Evolutionary conservation across 768 basidiomycete species (phyloP).

Genomic region (Tephrocybe rancida): DNA sequence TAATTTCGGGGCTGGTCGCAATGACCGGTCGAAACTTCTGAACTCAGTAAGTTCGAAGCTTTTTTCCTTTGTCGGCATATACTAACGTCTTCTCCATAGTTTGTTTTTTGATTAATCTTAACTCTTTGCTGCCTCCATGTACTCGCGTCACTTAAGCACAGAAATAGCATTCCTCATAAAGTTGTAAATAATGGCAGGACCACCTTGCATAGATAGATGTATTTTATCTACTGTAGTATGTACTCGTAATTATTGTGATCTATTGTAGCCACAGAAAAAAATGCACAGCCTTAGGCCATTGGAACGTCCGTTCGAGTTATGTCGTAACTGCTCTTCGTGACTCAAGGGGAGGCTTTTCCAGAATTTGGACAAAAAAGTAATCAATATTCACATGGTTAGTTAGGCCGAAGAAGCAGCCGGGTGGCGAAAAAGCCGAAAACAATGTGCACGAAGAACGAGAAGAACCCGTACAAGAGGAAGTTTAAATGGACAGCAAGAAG

Average conservation of each 20-base stretch:
- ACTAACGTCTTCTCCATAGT: slow-evolving; percentile 16
- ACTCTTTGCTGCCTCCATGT: not conserved
- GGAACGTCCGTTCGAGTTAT: not conserved
- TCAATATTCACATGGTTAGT: not conserved
- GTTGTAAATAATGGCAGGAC: slow-evolving; percentile 16
- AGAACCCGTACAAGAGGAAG: not conserved
- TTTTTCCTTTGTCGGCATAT: slow-evolving; percentile 15
- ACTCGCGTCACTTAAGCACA: not conserved
- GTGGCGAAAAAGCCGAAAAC: not conserved
- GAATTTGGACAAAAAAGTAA: not conserved
- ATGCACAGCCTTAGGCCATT: not conserved
- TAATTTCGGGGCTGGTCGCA: slow-evolving; percentile 27
- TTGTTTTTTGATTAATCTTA: slow-evolving; percentile 17
- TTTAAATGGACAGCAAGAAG: not conserved
- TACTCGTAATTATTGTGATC: slow-evolving; percentile 10
- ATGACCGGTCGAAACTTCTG: slow-evolving; percentile 32
- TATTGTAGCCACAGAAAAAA: slow-evolving; percentile 12
- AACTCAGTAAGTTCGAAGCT: slow-evolving; percentile 26
- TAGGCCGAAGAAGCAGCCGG: not conserved
- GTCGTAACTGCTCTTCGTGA: not conserved
- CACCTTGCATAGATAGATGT: slow-evolving; percentile 15
- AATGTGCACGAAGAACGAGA: not conserved
- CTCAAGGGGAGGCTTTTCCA: not conserved
- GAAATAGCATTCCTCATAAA: not conserved
- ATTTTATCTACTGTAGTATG: slow-evolving; percentile 8